Conservation (phyloP, 1,284 basidiomycete species). For the Microbotryum lychnidis-dioicae region DNA sequence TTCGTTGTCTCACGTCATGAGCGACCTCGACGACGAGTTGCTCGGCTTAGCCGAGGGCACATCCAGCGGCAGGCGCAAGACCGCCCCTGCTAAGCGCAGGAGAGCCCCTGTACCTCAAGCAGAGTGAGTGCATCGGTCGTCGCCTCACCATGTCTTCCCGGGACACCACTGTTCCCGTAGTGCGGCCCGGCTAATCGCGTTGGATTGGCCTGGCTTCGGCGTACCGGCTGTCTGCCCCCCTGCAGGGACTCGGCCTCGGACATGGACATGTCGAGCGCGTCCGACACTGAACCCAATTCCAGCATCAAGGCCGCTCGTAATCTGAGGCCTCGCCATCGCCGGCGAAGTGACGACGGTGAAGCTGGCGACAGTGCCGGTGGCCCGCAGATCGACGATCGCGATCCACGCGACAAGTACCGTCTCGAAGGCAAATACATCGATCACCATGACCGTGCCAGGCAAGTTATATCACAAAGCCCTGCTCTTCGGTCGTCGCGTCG, state of each 20-base stretch:
- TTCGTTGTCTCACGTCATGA: background rate
- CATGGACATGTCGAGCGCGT: constrained; percentile 32
- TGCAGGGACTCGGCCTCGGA: constrained; percentile 32
- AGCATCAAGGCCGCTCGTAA: constrained; percentile 35
- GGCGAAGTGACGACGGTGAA: constrained; percentile 3
- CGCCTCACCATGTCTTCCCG: background rate
- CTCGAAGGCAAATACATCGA: constrained; percentile 82
- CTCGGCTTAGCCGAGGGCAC: constrained; percentile 43
- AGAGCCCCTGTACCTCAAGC: constrained; percentile 4
- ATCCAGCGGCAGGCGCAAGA: constrained; percentile 35
- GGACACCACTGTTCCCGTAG: background rate
- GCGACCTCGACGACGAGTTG: constrained; percentile 42
- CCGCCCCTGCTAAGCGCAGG: constrained; percentile 25
- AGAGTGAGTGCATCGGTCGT: constrained; percentile 10
- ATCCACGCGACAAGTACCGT: constrained; percentile 51
- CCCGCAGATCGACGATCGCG: constrained; percentile 20
- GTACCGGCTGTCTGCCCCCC: constrained; percentile 12
- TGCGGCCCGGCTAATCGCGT: background rate
- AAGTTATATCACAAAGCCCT: constrained; percentile 47
- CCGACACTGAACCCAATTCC: constrained; percentile 33
- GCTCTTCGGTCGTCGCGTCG: background rate
- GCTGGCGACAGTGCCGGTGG: constrained; percentile 13
- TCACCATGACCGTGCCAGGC: constrained; percentile 62
- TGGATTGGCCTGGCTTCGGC: background rate
- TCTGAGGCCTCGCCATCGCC: background rate